These are phyloP conservation scores for Hypomontagnella submonticulosa DNA, from an alignment of 495 filamentous ascomycete species.

Conservation along the genomic window DNA sequence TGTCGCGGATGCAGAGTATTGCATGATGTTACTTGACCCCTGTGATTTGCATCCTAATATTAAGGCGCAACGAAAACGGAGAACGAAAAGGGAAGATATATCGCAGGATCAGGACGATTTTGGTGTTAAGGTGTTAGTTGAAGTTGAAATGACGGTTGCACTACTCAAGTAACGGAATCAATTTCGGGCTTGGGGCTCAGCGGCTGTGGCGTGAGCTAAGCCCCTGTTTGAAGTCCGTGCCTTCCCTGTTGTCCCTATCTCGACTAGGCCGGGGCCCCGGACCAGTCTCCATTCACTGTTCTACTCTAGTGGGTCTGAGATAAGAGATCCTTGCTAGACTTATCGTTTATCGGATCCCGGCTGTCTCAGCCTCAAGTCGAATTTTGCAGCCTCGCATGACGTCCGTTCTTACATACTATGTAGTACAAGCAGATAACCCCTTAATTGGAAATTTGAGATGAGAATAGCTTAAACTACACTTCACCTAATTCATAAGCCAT, in stretches of 20 bases:
- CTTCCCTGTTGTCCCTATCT: not conserved
- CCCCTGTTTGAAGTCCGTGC: not conserved
- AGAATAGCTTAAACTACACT: not conserved
- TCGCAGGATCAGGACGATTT: slow-evolving; percentile 7
- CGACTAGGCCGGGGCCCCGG: slow-evolving; percentile 17
- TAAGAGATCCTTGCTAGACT: slow-evolving; percentile 28
- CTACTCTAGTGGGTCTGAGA: slow-evolving; percentile 11
- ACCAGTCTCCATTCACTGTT: slow-evolving; percentile 15
- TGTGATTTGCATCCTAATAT: slow-evolving; percentile 18
- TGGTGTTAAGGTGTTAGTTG: slow-evolving; percentile 9
- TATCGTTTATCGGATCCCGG: slow-evolving; percentile 13
- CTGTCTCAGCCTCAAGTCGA: slow-evolving; percentile 39
- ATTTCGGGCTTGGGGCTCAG: slow-evolving; percentile 20
- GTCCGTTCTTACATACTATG: slow-evolving; percentile 1
- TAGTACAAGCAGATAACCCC: too few species aligned
- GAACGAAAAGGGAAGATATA: slow-evolving; percentile 14
- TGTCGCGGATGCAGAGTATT: slow-evolving; percentile 27
- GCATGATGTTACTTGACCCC: slow-evolving; percentile 18
- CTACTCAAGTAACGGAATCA: slow-evolving; percentile 4
- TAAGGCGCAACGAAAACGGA: slow-evolving; percentile 23
- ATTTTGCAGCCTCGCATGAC: slow-evolving; percentile 34
- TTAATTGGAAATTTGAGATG: too few species aligned
- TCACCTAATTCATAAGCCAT: slow-evolving; percentile 44
- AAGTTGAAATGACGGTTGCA: slow-evolving; percentile 20
- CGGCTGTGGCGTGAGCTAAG: slow-evolving; percentile 29